Conservation (phyloP, 2,329 filamentous ascomycete species). For the Magnaporthiopsis incrustans region DNA sequence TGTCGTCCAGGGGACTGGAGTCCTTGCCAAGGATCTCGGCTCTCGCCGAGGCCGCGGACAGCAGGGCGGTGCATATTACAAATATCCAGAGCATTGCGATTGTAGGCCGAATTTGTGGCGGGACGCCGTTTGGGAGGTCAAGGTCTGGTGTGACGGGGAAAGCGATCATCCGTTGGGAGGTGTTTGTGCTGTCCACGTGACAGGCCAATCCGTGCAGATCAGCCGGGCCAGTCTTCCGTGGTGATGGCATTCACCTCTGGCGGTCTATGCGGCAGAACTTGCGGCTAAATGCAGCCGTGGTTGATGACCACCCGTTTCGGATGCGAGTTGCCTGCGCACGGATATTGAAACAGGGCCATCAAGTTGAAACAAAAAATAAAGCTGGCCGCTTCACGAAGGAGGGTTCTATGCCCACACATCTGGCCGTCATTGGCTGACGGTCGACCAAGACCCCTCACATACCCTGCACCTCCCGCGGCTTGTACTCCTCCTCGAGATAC, state of each 20-base stretch:
- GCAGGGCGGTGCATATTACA: neutral
- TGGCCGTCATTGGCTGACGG: no score
- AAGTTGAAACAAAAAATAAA: no score
- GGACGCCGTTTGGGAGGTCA: no score
- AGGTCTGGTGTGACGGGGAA: no score
- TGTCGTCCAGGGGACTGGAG: neutral
- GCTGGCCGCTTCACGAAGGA: no score
- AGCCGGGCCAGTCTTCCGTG: neutral
- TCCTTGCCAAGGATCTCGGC: neutral
- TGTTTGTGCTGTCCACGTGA: neutral
- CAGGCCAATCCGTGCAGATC: no score
- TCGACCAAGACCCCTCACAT: neutral
- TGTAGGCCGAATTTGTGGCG: no score
- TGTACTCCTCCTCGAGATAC: constrained; percentile 47
- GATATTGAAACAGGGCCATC: no score
- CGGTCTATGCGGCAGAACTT: neutral
- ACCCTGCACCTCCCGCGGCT: constrained; percentile 32
- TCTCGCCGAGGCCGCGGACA: neutral
- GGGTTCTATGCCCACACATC: no score
- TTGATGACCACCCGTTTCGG: neutral
- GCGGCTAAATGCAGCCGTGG: neutral
- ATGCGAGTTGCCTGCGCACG: no score
- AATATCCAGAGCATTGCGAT: neutral
- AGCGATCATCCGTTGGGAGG: no score
- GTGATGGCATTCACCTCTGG: neutral